Evolutionary conservation across 441 rosid species (phyloP).

Genomic region (Syzygium syzygioides): DNA sequence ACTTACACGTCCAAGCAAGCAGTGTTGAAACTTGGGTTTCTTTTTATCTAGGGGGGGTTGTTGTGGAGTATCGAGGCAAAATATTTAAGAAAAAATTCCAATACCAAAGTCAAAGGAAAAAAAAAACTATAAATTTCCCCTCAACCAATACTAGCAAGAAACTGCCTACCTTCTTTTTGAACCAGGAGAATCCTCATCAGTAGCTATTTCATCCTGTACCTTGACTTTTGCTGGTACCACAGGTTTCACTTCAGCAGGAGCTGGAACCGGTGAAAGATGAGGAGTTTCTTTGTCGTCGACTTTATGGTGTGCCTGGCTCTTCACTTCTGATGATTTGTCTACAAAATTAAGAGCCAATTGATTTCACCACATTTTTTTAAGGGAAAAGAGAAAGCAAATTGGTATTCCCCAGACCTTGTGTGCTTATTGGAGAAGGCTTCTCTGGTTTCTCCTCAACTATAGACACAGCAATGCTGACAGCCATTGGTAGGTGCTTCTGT

Average conservation of each 20-base stretch:
- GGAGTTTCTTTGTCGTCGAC: conserved; percentile 25
- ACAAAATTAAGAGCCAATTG: conserved; percentile 19
- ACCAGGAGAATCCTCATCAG: conserved; percentile 34
- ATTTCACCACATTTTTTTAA: neutral
- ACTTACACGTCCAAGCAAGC: neutral
- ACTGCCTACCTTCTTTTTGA: conserved; percentile 58
- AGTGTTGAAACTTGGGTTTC: neutral
- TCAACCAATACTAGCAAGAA: neutral
- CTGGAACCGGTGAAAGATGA: conserved; percentile 27
- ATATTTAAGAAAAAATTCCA: neutral
- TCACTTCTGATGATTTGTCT: conserved; percentile 37
- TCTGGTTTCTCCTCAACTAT: conserved; percentile 42
- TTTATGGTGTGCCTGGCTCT: conserved; percentile 28
- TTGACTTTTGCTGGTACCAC: conserved; percentile 34
- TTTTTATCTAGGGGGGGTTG: neutral
- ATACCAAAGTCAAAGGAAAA: neutral
- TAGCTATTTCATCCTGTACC: conserved; percentile 33
- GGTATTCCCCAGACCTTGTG: conserved; percentile 38
- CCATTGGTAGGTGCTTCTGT: conserved; percentile 27
- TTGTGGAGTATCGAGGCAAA: neutral
- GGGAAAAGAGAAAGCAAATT: neutral
- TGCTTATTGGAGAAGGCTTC: conserved; percentile 20
- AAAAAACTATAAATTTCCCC: neutral
- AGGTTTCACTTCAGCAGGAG: conserved; percentile 36
- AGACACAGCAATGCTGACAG: conserved; percentile 35